Evolutionary conservation across 2,329 filamentous ascomycete species (phyloP).

Genomic region (Calonectria ilicicola): DNA sequence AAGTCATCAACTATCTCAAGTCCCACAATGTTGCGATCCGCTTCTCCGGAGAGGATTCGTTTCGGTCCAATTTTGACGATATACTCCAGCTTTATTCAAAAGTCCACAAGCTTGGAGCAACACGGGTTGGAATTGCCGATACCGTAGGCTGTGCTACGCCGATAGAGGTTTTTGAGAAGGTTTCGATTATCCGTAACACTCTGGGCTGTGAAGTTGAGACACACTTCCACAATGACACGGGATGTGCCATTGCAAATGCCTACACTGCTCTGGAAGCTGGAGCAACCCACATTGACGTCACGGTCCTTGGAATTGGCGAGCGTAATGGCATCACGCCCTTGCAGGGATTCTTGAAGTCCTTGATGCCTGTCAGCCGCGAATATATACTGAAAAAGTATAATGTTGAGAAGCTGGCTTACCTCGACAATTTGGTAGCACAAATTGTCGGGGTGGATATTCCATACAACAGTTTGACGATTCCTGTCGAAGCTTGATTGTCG

Average conservation of each 20-base stretch:
- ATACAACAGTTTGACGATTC: not conserved
- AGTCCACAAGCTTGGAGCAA: conserved; percentile 85
- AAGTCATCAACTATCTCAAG: conserved; percentile 48
- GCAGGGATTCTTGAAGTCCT: conserved; percentile 23
- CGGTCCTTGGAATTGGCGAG: conserved; percentile 79
- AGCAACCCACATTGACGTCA: conserved; percentile 86
- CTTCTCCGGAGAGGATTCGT: conserved; percentile 83
- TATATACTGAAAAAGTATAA: conserved; percentile 92
- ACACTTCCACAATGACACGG: conserved; percentile 84
- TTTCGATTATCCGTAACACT: conserved; percentile 56
- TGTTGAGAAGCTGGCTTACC: conserved; percentile 87
- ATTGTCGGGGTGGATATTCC: conserved; percentile 48
- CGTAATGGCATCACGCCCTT: conserved; percentile 78
- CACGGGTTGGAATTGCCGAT: conserved; percentile 76
- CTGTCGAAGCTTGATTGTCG: not conserved
- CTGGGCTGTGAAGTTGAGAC: conserved; percentile 73
- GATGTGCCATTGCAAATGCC: conserved; percentile 90
- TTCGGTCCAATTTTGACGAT: conserved; percentile 82
- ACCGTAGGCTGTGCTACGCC: conserved; percentile 80
- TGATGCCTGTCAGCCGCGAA: conserved; percentile 68
- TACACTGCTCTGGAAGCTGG: conserved; percentile 90
- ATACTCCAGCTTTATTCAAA: conserved; percentile 85
- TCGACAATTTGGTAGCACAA: conserved; percentile 87
- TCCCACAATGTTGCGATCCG: conserved; percentile 45
- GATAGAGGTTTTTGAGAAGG: conserved; percentile 89